phyloP scores from a whole-genome alignment of 305 asterid genomes.

The Fraxinus paxiana region DNA sequence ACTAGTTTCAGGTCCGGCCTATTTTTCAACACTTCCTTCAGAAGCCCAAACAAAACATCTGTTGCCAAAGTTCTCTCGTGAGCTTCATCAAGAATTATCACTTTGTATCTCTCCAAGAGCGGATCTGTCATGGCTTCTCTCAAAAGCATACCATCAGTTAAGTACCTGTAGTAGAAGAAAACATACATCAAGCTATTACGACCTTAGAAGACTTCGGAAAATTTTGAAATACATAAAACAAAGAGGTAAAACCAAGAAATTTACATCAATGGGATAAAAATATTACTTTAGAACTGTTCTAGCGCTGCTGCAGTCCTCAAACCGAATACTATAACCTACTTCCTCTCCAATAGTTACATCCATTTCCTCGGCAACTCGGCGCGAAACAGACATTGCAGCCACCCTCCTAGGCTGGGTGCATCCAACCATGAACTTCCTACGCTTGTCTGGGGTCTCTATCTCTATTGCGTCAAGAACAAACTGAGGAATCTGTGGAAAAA shows the following conservation, averaged over 20 bases:
- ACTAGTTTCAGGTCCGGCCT: slow-evolving; percentile 82
- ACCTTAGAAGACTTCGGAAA: background rate
- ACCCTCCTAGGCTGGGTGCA: slow-evolving; percentile 96
- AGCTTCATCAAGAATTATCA: slow-evolving; percentile 94
- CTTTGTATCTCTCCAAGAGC: slow-evolving; percentile 84
- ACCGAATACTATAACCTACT: slow-evolving; percentile 94
- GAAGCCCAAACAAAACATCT: slow-evolving; percentile 89
- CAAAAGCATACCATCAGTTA: slow-evolving; percentile 98
- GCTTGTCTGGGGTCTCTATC: slow-evolving; percentile 61
- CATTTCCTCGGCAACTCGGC: slow-evolving; percentile 98
- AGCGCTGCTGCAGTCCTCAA: slow-evolving; percentile 89
- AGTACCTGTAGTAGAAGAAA: slow-evolving; percentile 50
- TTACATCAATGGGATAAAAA: background rate
- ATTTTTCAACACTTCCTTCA: slow-evolving; percentile 82
- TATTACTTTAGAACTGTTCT: slow-evolving; percentile 71
- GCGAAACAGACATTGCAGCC: slow-evolving; percentile 94
- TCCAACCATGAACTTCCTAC: slow-evolving; percentile 77
- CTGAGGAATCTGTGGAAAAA: slow-evolving; percentile 72
- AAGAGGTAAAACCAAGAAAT: background rate
- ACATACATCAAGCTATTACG: slow-evolving; percentile 1
- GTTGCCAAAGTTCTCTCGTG: slow-evolving; percentile 97
- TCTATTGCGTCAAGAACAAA: slow-evolving; percentile 82
- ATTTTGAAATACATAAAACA: background rate
- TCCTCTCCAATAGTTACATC: slow-evolving; percentile 92
- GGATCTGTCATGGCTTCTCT: slow-evolving; percentile 99